Percentiles rank a stretch among this genome's conserved stretches.
phyloP scores from a whole-genome alignment of 768 basidiomycete genomes.

The Fistulinella prunicolor region DNA sequence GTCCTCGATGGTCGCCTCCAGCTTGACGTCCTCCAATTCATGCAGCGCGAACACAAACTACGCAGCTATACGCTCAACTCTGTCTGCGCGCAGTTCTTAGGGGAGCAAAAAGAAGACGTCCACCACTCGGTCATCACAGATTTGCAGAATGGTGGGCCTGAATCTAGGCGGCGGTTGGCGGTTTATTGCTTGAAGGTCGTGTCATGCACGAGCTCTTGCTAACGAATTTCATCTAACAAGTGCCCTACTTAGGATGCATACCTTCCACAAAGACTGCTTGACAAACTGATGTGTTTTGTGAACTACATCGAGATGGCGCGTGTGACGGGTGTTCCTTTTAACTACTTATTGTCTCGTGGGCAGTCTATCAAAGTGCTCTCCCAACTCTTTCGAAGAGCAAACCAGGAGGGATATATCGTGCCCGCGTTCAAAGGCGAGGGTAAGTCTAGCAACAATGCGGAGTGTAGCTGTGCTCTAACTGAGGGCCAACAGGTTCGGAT shows the following conservation, averaged over 20 bases:
- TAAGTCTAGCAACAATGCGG: constrained; percentile 23
- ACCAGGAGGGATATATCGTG: constrained; percentile 86
- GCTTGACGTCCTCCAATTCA: constrained; percentile 93
- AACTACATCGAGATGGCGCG: constrained; percentile 99
- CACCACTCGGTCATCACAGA: constrained; percentile 99
- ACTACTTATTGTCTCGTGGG: constrained; percentile 87
- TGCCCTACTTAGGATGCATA: constrained; percentile 78
- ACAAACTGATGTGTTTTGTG: constrained; percentile 98
- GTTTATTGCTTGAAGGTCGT: constrained; percentile 95
- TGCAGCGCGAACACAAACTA: constrained; percentile 98
- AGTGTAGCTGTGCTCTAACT: not conserved
- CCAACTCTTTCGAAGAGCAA: constrained; percentile 91
- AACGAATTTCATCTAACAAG: constrained; percentile 1
- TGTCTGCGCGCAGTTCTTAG: constrained; percentile 95
- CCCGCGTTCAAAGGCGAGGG: constrained; percentile 87
- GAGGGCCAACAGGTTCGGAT: constrained; percentile 60
- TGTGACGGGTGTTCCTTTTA: constrained; percentile 99
- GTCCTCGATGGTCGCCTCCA: constrained; percentile 89
- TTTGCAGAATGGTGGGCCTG: constrained; percentile 92
- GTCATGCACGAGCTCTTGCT: not conserved
- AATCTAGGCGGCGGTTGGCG: constrained; percentile 87
- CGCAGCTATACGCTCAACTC: constrained; percentile 97
- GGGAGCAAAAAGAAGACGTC: constrained; percentile 99
- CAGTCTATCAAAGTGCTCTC: constrained; percentile 99
- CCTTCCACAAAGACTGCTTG: constrained; percentile 91